Conservation (phyloP, 805 yeast species). For the Yarrowia divulgata region DNA sequence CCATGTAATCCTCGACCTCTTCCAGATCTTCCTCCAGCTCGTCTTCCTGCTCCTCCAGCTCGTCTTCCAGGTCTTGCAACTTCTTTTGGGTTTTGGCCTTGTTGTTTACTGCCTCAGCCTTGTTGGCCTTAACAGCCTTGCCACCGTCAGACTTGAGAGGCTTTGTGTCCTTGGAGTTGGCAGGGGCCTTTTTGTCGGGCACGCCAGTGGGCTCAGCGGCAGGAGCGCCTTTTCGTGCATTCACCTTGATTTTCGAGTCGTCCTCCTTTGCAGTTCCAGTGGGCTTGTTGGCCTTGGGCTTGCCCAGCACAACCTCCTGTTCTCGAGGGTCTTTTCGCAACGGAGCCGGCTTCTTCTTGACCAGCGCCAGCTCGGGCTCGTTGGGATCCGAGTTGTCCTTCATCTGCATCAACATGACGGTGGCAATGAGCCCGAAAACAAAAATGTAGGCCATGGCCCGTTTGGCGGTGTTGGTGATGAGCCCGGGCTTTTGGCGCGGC, state of each 20-base stretch:
- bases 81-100: conserved; percentile 5
- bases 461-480: conserved; percentile 35
- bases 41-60: conserved; percentile 16
- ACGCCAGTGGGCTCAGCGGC: background rate
- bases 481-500: conserved; percentile 33
- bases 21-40: conserved; percentile 27
- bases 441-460: conserved; percentile 37
- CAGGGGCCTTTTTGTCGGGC: background rate
- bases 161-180: background rate
- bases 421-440: conserved; percentile 17
- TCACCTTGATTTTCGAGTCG: background rate
- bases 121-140: background rate
- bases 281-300: conserved; percentile 7
- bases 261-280: background rate
- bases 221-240: conserved; percentile 5
- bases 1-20: conserved; percentile 16
- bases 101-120: background rate
- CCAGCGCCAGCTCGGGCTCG: conserved; percentile 16
- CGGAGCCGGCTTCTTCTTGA: conserved; percentile 32
- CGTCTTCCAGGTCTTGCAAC: conserved; percentile 22
- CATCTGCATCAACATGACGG: conserved; percentile 19
- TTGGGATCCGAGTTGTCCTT: conserved; percentile 6
- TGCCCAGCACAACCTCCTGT: conserved; percentile 26
- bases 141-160: background rate
- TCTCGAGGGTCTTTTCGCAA: conserved; percentile 19